Base-by-base conservation (phyloP, 2,329 filamentous ascomycete species). In the Beauveria brongniartii region DNA sequence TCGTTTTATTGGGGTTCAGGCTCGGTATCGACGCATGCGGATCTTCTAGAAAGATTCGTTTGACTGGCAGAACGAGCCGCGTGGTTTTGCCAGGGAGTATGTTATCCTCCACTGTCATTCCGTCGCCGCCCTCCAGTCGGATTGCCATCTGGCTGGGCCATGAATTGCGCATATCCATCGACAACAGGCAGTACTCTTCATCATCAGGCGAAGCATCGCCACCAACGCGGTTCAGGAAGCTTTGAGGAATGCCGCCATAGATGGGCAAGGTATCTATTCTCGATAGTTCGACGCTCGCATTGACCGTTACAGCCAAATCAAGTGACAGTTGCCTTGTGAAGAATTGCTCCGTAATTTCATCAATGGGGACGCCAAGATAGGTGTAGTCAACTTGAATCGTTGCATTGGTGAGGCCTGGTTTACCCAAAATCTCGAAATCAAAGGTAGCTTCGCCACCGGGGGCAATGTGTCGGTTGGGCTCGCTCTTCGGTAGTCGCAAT, bases 321-420 rank as follows among this genome's bases (percentile, higher is more conserved):
- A 96, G 79, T 20, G 87, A 87, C 18, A 96, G 81, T 69, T 94
- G 90, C 44, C 92, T 83, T 0, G 92, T 96, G 69, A 92, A 91
- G 69, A 96, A 96, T 40, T 84, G 81, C 41, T 88, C 86, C 26
- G 82, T 80, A 2, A 92, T 76, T 61, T 92, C 85, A 14, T 83
- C 81, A n/a, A 80, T 80, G 5, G 86, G 78, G 37, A 85, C 81
- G 1, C 90, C 90, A n/a, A 96, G 79, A 69, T 89, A 82, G 3
- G 90, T 90, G 70, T 96, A 97, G 73, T 96, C 90, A 62, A 96
- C 85, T 67, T 95, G 89, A 18, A 96, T 86, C 3, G 85, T 82
- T 0, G 88, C 92, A 64, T 85, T 85, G 8, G 90, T 92, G 44
- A 97, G 79, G 0, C 92, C 92, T 9, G 92, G 88, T 69, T 93